Evolutionary conservation across 2,329 filamentous ascomycete species (phyloP).

Genomic region (Clonostachys rhizophaga): DNA sequence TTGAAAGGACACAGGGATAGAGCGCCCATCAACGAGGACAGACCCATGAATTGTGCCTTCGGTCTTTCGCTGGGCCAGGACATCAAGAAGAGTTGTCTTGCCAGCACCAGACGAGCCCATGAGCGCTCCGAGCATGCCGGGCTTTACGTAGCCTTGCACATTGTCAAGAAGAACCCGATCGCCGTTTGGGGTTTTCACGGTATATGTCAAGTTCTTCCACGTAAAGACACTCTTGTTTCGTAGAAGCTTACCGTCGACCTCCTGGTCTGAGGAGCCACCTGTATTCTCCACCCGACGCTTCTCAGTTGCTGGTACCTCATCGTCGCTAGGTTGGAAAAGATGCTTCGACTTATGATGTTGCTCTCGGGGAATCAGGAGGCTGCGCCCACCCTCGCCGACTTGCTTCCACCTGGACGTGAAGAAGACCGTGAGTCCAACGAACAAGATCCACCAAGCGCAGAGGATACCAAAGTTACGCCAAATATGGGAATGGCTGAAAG

Average conservation of each 20-base stretch:
- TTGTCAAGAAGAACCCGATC: constrained; percentile 71
- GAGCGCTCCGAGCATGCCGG: constrained; percentile 78
- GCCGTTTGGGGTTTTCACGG: constrained; percentile 54
- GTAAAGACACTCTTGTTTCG: constrained; percentile 67
- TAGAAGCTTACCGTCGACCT: constrained; percentile 30
- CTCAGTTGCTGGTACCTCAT: constrained; percentile 34
- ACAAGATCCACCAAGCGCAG: constrained; percentile 59
- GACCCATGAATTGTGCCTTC: constrained; percentile 62
- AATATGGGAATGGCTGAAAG: constrained; percentile 44
- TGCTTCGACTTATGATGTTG: constrained; percentile 31
- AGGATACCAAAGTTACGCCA: constrained; percentile 60
- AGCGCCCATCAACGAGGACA: constrained; percentile 59
- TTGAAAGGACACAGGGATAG: constrained; percentile 46
- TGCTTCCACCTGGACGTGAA: constrained; percentile 53
- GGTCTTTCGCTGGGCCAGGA: constrained; percentile 41
- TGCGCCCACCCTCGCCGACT: constrained; percentile 42
- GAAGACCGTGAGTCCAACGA: constrained; percentile 51
- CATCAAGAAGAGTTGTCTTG: constrained; percentile 36
- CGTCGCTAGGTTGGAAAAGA: constrained; percentile 29
- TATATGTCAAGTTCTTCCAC: constrained; percentile 70
- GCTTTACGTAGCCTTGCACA: constrained; percentile 85
- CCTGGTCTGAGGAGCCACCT: too few relatives aligned
- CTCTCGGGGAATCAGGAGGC: constrained; percentile 59
- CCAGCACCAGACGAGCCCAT: constrained; percentile 54
- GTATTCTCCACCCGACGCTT: constrained; percentile 1